Conservation (phyloP, 805 yeast species). For the Lipomyces anomalus region DNA sequence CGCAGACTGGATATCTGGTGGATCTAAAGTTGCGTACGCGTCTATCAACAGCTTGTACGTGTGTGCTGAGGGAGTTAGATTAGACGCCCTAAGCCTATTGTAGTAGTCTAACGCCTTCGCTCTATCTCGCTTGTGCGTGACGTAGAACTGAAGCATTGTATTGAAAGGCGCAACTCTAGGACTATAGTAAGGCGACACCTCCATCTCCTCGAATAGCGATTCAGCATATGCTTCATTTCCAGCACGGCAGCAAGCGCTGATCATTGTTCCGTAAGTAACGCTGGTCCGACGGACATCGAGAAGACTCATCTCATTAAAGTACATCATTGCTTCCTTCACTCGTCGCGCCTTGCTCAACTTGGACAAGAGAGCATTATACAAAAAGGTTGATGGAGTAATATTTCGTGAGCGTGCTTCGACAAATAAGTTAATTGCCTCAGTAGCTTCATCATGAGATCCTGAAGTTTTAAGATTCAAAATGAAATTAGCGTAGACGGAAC, state of each 20-base stretch:
- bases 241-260: conserved; percentile 36
- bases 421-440: conserved; percentile 32
- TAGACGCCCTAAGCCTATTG: conserved; percentile 25
- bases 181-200: conserved; percentile 28
- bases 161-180: conserved; percentile 37
- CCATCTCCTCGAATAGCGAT: conserved; percentile 35
- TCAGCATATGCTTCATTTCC: conserved; percentile 33
- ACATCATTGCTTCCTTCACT: conserved; percentile 30
- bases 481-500: conserved; percentile 34
- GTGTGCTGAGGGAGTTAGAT: conserved; percentile 32
- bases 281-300: conserved; percentile 27
- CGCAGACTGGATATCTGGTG: conserved; percentile 34
- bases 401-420: conserved; percentile 30
- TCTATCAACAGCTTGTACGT: conserved; percentile 40
- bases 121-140: conserved; percentile 32
- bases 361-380: conserved; percentile 35
- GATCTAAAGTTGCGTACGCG: conserved; percentile 32
- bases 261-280: conserved; percentile 38
- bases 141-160: conserved; percentile 36
- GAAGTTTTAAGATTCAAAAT: conserved; percentile 28
- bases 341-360: conserved; percentile 37
- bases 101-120: conserved; percentile 32
- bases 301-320: conserved; percentile 33
- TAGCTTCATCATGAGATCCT: conserved; percentile 31
- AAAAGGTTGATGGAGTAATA: conserved; percentile 31